Percentiles rank a stretch among this genome's conserved stretches.
These are phyloP conservation scores for Paramecium primaurelia DNA, from an alignment of 73 alveolate species.

Conservation along the genomic window DNA sequence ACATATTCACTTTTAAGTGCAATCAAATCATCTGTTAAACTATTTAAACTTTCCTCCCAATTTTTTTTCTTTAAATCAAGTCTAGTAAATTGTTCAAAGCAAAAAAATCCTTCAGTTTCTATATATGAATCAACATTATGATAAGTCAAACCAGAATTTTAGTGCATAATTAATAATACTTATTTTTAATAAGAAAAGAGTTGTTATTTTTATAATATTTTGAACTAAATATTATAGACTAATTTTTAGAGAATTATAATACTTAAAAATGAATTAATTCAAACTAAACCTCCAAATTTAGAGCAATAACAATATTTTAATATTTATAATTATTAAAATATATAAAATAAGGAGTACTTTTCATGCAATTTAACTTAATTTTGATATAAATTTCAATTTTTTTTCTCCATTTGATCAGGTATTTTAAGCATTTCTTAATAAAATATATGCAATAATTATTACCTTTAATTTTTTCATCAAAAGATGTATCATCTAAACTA, in stretches of 20 bases:
- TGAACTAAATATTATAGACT: background rate
- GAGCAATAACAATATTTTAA: background rate
- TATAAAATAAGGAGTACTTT: background rate
- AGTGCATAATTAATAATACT: background rate
- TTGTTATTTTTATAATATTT: background rate
- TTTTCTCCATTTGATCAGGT: background rate
- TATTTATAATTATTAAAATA: too few relatives aligned
- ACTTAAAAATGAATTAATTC: too few relatives aligned
- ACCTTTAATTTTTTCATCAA: constrained; percentile 30
- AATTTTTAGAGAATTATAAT: background rate
- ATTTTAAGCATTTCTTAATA: constrained; percentile 1
- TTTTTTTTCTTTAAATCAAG: background rate
- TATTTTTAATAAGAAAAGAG: background rate
- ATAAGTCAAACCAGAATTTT: constrained; percentile 21
- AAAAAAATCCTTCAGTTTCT: background rate
- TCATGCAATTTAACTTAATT: background rate
- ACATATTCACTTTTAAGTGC: constrained; percentile 5
- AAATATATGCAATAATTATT: background rate
- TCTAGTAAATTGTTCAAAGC: background rate
- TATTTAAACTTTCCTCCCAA: background rate
- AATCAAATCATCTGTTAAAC: background rate
- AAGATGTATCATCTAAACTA: constrained; percentile 36
- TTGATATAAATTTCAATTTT: background rate
- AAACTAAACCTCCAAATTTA: too few relatives aligned
- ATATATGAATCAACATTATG: constrained; percentile 26